Evolutionary conservation across 202 grass and related monocot species (phyloP).

Genomic region (Schoenoplectus triqueter): DNA sequence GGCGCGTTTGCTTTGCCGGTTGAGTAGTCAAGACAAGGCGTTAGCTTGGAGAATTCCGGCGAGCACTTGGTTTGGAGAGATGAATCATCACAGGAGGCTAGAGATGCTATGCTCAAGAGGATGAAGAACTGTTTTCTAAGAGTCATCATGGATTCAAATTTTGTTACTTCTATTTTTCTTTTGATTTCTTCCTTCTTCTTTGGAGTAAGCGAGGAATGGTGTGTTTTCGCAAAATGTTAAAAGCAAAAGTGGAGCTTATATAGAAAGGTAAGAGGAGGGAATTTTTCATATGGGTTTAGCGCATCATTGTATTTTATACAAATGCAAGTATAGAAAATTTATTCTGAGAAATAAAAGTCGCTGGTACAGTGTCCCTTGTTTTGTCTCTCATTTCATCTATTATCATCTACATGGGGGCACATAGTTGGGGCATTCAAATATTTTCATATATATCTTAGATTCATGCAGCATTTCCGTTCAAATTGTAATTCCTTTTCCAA

Average conservation of each 20-base stretch:
- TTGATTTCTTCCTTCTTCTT: slow-evolving; percentile 6
- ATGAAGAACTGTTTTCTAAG: slow-evolving; percentile 5
- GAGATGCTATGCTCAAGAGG: slow-evolving; percentile 25
- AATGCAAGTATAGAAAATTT: neutral
- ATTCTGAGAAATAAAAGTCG: too few relatives aligned
- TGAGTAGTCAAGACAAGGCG: slow-evolving; percentile 75
- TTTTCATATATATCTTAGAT: too few relatives aligned
- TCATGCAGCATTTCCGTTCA: too few relatives aligned
- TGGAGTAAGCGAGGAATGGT: neutral
- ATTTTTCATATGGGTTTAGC: neutral
- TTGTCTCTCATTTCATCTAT: too few relatives aligned
- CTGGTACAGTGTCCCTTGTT: too few relatives aligned
- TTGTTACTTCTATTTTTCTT: neutral
- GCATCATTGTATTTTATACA: neutral
- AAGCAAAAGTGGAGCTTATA: neutral
- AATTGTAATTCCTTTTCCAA: too few relatives aligned
- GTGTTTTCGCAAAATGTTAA: neutral
- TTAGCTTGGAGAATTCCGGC: slow-evolving; percentile 49
- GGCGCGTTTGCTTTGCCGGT: slow-evolving; percentile 52
- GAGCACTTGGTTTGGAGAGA: slow-evolving; percentile 60
- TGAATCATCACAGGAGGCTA: slow-evolving; percentile 38
- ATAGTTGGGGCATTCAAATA: too few relatives aligned
- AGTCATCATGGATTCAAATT: neutral
- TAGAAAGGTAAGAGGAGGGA: neutral
- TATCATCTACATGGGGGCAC: too few relatives aligned